Conservation (phyloP, 2,329 filamentous ascomycete genomes). For the Zymoseptoria crescenta region DNA sequence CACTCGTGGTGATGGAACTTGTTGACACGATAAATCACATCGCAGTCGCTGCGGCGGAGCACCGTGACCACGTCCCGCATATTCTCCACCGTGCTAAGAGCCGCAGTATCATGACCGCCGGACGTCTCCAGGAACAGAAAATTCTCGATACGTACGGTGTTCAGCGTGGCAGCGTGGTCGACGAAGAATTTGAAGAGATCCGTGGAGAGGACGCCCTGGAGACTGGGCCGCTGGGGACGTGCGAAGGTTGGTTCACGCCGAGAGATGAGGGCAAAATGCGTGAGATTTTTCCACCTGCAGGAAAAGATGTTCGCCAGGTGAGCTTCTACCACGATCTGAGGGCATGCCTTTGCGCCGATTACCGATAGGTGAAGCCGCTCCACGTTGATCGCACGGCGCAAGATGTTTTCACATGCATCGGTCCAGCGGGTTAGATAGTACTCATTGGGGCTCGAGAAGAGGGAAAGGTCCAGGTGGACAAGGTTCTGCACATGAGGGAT, state of each 20-base stretch:
- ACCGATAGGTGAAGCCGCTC: neutral
- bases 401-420: neutral
- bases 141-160: neutral
- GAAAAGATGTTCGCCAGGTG: neutral
- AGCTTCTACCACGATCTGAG: neutral
- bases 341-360: neutral
- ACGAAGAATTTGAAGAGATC: neutral
- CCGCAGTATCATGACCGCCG: neutral
- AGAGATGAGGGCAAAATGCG: neutral
- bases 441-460: neutral
- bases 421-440: neutral
- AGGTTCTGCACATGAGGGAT: neutral
- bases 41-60: neutral
- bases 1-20: neutral
- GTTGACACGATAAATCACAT: neutral
- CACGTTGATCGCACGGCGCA: neutral
- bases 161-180: neutral
- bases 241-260: neutral
- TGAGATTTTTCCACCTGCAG: neutral
- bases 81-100: neutral
- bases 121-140: neutral
- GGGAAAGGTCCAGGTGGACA: neutral
- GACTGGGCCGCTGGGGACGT: neutral
- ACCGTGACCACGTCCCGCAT: neutral
- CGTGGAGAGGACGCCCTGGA: neutral